Evolutionary conservation across 768 basidiomycete genomes (phyloP).

Genomic region (Lactarius trivialis): DNA sequence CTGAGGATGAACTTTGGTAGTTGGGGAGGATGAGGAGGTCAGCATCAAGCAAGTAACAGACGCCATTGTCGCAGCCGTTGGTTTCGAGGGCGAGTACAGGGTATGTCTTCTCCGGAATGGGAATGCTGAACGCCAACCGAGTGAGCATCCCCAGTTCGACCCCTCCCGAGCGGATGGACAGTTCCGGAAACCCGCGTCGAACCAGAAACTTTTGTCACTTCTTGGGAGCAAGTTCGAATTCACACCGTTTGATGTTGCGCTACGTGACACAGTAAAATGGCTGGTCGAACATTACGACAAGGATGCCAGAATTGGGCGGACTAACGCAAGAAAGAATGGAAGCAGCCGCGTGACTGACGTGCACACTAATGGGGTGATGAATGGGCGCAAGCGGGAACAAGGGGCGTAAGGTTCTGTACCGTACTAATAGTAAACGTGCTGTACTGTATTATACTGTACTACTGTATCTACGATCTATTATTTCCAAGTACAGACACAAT

Average conservation of each 20-base stretch:
- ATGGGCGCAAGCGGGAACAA: neutral
- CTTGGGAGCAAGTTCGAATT: constrained; percentile 75
- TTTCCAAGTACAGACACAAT: neutral
- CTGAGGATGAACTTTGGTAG: constrained; percentile 34
- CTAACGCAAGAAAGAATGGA: constrained; percentile 7
- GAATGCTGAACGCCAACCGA: neutral
- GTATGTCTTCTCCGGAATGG: constrained; percentile 35
- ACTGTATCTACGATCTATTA: neutral
- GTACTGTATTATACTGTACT: neutral
- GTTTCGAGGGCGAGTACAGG: constrained; percentile 68
- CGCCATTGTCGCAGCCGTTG: constrained; percentile 80
- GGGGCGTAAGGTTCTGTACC: neutral
- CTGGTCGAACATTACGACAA: constrained; percentile 75
- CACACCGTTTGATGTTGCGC: constrained; percentile 83
- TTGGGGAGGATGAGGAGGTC: constrained; percentile 90
- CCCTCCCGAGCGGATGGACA: constrained; percentile 83
- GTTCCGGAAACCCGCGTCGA: constrained; percentile 94
- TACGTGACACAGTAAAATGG: constrained; percentile 78
- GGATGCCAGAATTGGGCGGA: constrained; percentile 51
- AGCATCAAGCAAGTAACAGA: constrained; percentile 88
- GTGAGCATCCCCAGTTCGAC: constrained; percentile 56
- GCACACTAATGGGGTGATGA: neutral
- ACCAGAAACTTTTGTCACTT: constrained; percentile 72
- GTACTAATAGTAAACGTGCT: neutral
- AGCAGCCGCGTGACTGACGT: neutral